Percentiles rank a stretch among this genome's conserved stretches.
Conservation (phyloP, 805 yeast species). For the Ascoidea rubescens region DNA sequence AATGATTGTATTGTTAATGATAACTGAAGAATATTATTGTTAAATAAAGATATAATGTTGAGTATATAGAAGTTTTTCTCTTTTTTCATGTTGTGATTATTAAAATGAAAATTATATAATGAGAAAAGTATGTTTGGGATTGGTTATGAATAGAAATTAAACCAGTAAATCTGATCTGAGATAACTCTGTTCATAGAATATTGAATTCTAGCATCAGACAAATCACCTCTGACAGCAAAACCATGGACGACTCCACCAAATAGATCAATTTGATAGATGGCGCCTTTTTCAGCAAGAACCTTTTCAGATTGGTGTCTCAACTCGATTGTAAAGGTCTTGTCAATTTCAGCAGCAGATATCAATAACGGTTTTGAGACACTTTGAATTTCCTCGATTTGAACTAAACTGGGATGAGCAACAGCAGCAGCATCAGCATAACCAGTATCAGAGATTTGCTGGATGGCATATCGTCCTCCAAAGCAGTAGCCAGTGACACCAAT, state of each 20-base stretch:
- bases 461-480: constrained; percentile 64
- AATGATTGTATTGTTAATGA: too few relatives aligned
- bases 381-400: constrained; percentile 48
- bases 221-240: constrained; percentile 68
- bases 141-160: too few relatives aligned
- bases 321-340: constrained; percentile 47
- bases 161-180: too few relatives aligned
- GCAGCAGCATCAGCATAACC: constrained; percentile 48
- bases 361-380: constrained; percentile 47
- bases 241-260: constrained; percentile 65
- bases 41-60: too few relatives aligned
- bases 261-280: constrained; percentile 45
- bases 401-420: constrained; percentile 74
- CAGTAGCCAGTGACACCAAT: constrained; percentile 63
- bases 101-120: too few relatives aligned
- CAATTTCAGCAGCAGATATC: constrained; percentile 66
- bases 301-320: constrained; percentile 49
- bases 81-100: too few relatives aligned
- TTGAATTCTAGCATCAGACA: constrained; percentile 31
- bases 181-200: constrained; percentile 30
- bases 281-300: constrained; percentile 36
- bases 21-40: too few relatives aligned
- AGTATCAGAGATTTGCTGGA: constrained; percentile 19
- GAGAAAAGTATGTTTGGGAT: too few relatives aligned
- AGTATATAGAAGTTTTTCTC: too few relatives aligned